phyloP scores from a whole-genome alignment of 306 rosid genomes.

The Elaeagnus macrophylla region DNA sequence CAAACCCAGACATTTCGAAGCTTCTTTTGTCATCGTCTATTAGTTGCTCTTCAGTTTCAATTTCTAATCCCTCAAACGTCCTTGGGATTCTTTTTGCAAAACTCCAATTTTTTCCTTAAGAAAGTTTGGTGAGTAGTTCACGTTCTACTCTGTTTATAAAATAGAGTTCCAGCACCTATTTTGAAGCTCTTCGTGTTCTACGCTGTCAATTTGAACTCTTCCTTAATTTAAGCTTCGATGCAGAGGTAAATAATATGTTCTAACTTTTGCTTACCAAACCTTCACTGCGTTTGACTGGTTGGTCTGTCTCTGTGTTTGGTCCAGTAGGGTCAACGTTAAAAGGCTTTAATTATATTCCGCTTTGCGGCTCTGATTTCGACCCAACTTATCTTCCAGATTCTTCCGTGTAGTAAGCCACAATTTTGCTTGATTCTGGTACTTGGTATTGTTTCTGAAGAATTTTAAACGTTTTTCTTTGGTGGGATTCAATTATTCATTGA shows the following conservation, averaged over 20 bases:
- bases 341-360: background rate
- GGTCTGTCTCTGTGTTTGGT: background rate
- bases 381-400: constrained; percentile 11
- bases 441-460: constrained; percentile 8
- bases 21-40: no score
- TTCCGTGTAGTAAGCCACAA: background rate
- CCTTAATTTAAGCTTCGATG: background rate
- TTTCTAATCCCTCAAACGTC: no score
- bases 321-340: background rate
- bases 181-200: no score
- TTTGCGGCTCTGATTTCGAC: background rate
- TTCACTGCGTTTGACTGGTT: background rate
- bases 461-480: constrained; percentile 11
- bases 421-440: constrained; percentile 12
- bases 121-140: no score
- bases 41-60: no score
- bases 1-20: no score
- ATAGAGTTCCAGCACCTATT: no score
- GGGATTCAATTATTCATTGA: constrained; percentile 19
- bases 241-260: background rate
- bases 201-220: background rate
- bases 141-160: no score
- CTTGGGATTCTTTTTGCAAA: no score
- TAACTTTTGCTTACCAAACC: background rate
- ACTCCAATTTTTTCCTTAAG: no score